Evolutionary conservation across 2,329 filamentous ascomycete genomes (phyloP), one percentile per base, ranked within the genome.

Genomic region (Ampelomyces quisqualis): DNA sequence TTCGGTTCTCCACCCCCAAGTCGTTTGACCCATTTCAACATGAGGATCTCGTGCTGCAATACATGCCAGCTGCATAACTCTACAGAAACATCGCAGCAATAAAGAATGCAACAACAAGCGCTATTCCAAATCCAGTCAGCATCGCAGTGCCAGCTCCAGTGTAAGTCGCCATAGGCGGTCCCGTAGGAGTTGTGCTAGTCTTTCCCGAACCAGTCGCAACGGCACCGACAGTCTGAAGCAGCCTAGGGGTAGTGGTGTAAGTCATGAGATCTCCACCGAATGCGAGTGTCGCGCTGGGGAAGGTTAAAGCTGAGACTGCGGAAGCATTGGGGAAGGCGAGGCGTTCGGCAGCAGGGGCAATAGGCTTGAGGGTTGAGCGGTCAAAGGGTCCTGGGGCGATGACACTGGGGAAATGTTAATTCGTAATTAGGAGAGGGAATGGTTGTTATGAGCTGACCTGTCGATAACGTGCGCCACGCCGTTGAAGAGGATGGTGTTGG

Each of bases 381-480:
- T 58, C 44, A 5, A 60, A 60, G 5, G 47, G 27, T 13, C 38
- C 41, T 4, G 53, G 49, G 17, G 37, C 40, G 21, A 51, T 42
- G 1, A 58, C 53, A 33, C 56, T 61, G 17, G 3, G 8, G 23
- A 9, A 6, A 20, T 8, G 2, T 35, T 27, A 35, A 17, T 3
- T 19, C n/a, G 13, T 38, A 45, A 24, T 36, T 8, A 13, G n/a
- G 13, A 15, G 11, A 20, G 13, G 20, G 3, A 11, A 20, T 5
- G 9, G 14, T 4, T 13, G 18, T 13, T 22, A 8, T n/a, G 4
- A 15, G 39, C 44, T 42, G 35, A 59, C 57, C 30, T 46, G 36
- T 61, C 58, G 13, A 61, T 51, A 1, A 58, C 53, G 34, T 61
- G 58, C 13, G 55, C 57, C 8, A 59, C 45, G 15, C 58, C 58